phyloP scores from a whole-genome alignment of 108 stramenopile species.

The Stephanodiscus triporus region DNA sequence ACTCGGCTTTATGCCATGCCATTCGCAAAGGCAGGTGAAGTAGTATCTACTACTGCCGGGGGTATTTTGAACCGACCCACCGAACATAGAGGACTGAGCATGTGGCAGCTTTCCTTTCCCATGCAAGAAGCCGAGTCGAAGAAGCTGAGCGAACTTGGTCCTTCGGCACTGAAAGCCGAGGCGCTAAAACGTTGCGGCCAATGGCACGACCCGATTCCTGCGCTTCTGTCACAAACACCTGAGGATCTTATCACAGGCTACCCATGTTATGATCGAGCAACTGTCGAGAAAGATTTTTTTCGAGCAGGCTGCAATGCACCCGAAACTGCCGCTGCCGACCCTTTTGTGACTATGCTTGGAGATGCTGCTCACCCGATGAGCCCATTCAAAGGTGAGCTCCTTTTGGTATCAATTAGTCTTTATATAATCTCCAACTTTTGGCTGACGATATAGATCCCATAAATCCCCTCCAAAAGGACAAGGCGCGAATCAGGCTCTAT shows the following conservation, averaged over 20 bases:
- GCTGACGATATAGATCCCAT: not conserved
- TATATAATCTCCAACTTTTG: not conserved
- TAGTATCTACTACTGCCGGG: constrained; percentile 17
- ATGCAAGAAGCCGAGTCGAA: constrained; percentile 64
- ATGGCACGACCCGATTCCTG: constrained; percentile 78
- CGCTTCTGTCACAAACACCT: constrained; percentile 58
- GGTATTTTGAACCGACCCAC: not conserved
- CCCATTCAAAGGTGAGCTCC: constrained; percentile 66
- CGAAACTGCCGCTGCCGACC: constrained; percentile 7
- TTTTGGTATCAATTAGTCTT: not conserved
- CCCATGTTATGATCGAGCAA: constrained; percentile 83
- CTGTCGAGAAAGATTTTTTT: constrained; percentile 47
- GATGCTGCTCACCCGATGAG: constrained; percentile 90
- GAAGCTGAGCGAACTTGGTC: constrained; percentile 48
- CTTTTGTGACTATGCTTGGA: constrained; percentile 65
- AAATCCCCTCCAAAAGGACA: constrained; percentile 50
- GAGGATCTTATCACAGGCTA: constrained; percentile 77
- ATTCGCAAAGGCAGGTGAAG: constrained; percentile 49
- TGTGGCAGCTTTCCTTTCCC: constrained; percentile 91
- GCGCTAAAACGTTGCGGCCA: constrained; percentile 58
- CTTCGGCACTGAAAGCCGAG: constrained; percentile 60
- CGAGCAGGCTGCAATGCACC: constrained; percentile 17
- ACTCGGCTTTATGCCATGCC: constrained; percentile 89
- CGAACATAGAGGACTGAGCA: constrained; percentile 51
- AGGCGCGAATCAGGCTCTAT: constrained; percentile 85